Evolutionary conservation across 2,329 filamentous ascomycete genomes (phyloP), one percentile per base, ranked within the genome.

Genomic region (Ophiostoma sp.): DNA sequence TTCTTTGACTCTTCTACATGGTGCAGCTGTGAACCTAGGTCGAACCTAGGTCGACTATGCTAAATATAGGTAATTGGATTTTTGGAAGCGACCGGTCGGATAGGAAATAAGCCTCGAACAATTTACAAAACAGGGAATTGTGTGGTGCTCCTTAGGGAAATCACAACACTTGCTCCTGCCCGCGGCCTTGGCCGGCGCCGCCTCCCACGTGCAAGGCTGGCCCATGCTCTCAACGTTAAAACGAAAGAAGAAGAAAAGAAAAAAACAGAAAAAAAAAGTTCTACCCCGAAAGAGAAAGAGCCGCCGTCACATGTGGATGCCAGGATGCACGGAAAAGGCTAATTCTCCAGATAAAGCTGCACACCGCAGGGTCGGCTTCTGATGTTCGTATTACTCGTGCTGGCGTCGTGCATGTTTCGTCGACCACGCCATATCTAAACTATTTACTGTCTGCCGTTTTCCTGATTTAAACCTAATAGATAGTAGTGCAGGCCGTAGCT

Each of bases 141-240:
- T 20, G 17, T 20, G 1, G 20, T 33, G 23, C 27, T 33, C n/a
- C 52, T 17, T 11, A 27, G 13, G 54, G 54, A 62, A 62, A 62
- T 27, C 31, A 7, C 27, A 13, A 17, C 27, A 17, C 11, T 17
- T 27, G 57, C 27, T 33, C 57, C 57, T 62, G 11, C 57, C 57
- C 57, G 17, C 27, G 15, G n/a, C n/a, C 15, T 57, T 15, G 15
- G 23, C 23, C 23, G 52, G 57, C 23, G 13, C 52, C 52, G 52
- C 8, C n/a, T 62, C 13, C 57, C 57, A 62, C 57, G 27, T 62
- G 57, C 57, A 62, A 62, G 57, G 57, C 57, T 62, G 57, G 11
- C 10, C 52, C 23, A 17, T 48, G 44, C 44, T 20, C 20, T 54
- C n/a, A 57, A 13, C 8, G 52, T 57, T n/a, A 57, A 57, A 11